phyloP scores from a whole-genome alignment of 2,329 filamentous ascomycete species.

The Myriosclerotinia scirpicola region DNA sequence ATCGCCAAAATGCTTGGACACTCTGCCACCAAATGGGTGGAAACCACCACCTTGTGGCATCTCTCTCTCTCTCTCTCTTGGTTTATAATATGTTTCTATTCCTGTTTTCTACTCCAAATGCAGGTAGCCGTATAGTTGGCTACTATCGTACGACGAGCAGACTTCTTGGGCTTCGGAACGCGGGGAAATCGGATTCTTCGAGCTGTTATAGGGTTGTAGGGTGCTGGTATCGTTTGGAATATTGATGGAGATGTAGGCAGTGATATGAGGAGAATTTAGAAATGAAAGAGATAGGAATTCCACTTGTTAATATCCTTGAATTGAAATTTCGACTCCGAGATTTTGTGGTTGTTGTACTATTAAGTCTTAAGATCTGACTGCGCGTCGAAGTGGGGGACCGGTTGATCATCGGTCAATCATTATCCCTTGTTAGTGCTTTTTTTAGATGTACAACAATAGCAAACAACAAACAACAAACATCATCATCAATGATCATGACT shows the following conservation, averaged over 20 bases:
- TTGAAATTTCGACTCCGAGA: background rate
- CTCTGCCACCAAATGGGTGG: slow-evolving; percentile 54
- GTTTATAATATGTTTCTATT: background rate
- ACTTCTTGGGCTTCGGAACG: slow-evolving; percentile 15
- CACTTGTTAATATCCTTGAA: background rate
- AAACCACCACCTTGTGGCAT: slow-evolving; percentile 44
- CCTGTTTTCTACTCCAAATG: background rate
- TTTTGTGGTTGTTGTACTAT: background rate
- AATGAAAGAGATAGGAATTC: background rate
- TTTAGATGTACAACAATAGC: no score
- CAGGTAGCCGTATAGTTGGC: background rate
- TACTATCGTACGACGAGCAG: background rate
- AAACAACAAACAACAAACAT: no score
- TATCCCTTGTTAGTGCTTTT: no score
- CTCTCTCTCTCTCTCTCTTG: background rate
- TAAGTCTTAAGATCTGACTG: slow-evolving; percentile 4
- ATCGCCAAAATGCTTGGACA: slow-evolving; percentile 52
- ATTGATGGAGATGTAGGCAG: background rate
- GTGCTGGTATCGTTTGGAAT: background rate
- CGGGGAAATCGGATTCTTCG: slow-evolving; percentile 16
- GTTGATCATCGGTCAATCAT: no score
- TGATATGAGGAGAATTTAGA: background rate
- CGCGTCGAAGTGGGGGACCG: background rate
- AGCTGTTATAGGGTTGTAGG: background rate
- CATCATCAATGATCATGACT: no score